Evolutionary conservation across 768 basidiomycete species (phyloP), one percentile per base, ranked within the genome.

Genomic region (Gautieria morchelliformis): DNA sequence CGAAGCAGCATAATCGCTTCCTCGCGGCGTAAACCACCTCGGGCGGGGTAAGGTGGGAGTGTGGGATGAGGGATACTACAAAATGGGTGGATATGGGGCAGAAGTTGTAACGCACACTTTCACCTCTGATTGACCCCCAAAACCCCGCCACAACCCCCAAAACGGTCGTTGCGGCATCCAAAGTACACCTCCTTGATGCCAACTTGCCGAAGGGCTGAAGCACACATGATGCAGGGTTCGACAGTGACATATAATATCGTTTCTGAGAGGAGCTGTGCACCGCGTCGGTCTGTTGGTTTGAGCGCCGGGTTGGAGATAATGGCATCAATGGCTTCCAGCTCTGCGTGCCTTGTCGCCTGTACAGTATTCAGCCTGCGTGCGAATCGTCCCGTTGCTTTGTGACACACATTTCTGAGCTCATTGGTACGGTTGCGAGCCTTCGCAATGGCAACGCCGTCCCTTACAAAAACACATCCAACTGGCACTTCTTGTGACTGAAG

Each of bases 161-260:
- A 98, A 59, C 93, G 79, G 61, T 96, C 95, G 68, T 99, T 99
- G 20, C 80, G 87, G 68, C 93, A 95, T 1, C 96, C 96, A 67
- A 90, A 98, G 59, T 83, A 88, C 6, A 97, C 95, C 61, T 86
- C 78, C 58, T 83, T 84, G 63, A 99, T 91, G 15, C 94, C 94
- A 60, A 95, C 71, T 71, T 98, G 96, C 54, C 95, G 81, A 35
- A 99, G 78, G 11, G 95, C 96, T 22, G 91, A 93, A 12, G 93
- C 92, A 63, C 96, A 99, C 96, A 98, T 98, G 68, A 98, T 93
- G 71, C 96, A 99, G 0, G 95, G 96, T 71, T 99, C 95, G 53
- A 99, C 96, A 5, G 96, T 99, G 52, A 98, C 96, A 68, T 98
- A 99, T 30, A 98, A 81, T 2, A 83, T 89, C 20, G 91, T 94